phyloP scores from a whole-genome alignment of 2,329 filamentous ascomycete species.

The Dactylellina cionopaga region DNA sequence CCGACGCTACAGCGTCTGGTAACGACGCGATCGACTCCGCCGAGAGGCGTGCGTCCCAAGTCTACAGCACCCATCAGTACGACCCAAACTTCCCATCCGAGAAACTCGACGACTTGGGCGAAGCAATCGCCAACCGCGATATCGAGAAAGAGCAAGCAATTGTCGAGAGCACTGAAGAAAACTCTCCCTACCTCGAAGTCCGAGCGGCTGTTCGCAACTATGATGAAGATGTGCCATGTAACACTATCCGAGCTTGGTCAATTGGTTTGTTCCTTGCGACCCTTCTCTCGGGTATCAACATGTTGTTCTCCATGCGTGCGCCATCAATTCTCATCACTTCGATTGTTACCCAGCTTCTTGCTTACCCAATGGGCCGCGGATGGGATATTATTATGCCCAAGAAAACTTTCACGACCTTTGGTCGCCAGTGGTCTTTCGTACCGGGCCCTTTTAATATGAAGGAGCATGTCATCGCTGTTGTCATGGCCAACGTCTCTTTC shows the following conservation, averaged over 20 bases:
- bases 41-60: slow-evolving; percentile 40
- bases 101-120: slow-evolving; percentile 42
- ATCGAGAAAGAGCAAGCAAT: slow-evolving; percentile 59
- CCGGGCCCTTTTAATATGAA: slow-evolving; percentile 77
- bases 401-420: slow-evolving; percentile 66
- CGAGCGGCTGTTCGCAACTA: slow-evolving; percentile 72
- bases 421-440: slow-evolving; percentile 69
- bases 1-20: slow-evolving; percentile 49
- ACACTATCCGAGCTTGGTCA: slow-evolving; percentile 73
- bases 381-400: slow-evolving; percentile 70
- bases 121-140: slow-evolving; percentile 54
- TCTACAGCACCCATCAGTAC: slow-evolving; percentile 30
- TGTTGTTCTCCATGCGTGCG: slow-evolving; percentile 71
- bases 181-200: slow-evolving; percentile 75
- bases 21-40: slow-evolving; percentile 48
- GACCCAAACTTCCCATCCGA: slow-evolving; percentile 53
- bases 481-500: slow-evolving; percentile 77
- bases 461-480: slow-evolving; percentile 74
- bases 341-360: slow-evolving; percentile 72
- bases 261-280: slow-evolving; percentile 70
- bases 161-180: slow-evolving; percentile 63
- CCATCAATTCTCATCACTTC: slow-evolving; percentile 71
- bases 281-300: slow-evolving; percentile 71
- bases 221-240: slow-evolving; percentile 73
- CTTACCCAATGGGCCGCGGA: slow-evolving; percentile 71